phyloP scores from a whole-genome alignment of 257 asterid species.

The Solanum pinnatisectum region DNA sequence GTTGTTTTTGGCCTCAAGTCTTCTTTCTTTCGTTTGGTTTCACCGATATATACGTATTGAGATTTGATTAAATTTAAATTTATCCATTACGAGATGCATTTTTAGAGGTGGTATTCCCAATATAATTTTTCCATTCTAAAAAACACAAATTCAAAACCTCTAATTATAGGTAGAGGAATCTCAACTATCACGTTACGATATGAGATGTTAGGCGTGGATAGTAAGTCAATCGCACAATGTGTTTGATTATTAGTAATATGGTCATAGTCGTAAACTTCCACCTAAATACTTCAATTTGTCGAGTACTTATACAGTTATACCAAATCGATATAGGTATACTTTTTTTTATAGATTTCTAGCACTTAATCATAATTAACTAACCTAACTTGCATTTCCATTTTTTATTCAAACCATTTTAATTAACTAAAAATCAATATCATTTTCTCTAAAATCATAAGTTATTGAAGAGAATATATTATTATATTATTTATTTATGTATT shows the following conservation, averaged over 20 bases:
- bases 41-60: background rate
- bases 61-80: background rate
- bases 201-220: background rate
- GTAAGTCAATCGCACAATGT: no score
- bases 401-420: background rate
- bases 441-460: background rate
- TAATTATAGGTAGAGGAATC: background rate
- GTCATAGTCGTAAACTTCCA: background rate
- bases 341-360: background rate
- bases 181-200: background rate
- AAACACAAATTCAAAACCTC: rapidly evolving
- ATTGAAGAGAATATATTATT: background rate
- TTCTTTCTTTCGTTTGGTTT: no score
- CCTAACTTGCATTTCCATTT: background rate
- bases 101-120: rapidly evolving
- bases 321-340: background rate
- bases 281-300: background rate
- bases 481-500: background rate
- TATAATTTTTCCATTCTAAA: background rate
- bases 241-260: background rate
- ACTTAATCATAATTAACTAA: background rate
- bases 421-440: background rate
- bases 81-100: rapidly evolving
- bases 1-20: background rate
- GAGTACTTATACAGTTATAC: background rate